phyloP scores from a whole-genome alignment of 1,139 yeast genomes.

The Candida glucosophila region DNA sequence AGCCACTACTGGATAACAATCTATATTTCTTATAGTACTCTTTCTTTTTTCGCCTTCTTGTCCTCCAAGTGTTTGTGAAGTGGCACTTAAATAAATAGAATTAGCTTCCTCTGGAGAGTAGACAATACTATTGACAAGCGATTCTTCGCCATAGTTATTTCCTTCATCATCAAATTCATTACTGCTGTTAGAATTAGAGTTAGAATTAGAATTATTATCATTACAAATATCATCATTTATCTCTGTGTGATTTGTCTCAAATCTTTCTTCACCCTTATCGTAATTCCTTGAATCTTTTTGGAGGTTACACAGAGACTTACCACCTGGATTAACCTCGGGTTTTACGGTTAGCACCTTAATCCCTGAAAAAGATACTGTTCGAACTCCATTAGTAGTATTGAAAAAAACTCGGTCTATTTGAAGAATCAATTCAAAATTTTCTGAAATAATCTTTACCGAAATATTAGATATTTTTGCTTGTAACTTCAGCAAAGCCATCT shows the following conservation, averaged over 20 bases:
- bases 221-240: slow-evolving; percentile 11
- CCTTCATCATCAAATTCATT: slow-evolving; percentile 17
- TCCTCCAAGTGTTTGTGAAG: slow-evolving; percentile 32
- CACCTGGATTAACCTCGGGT: slow-evolving; percentile 22
- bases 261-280: slow-evolving; percentile 7
- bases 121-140: slow-evolving; percentile 51
- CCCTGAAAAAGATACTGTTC: slow-evolving; percentile 33
- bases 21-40: slow-evolving; percentile 4
- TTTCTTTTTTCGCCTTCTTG: slow-evolving; percentile 4
- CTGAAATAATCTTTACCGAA: slow-evolving; percentile 42
- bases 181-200: slow-evolving; percentile 53
- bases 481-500: slow-evolving; percentile 58
- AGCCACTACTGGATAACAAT: slow-evolving; percentile 49
- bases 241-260: slow-evolving; percentile 3
- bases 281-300: slow-evolving; percentile 7
- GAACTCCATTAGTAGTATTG: slow-evolving; percentile 38
- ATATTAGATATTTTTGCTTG: slow-evolving; percentile 39
- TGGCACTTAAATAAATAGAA: slow-evolving; percentile 80
- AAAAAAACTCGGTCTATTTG: slow-evolving; percentile 32
- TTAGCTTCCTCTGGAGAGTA: slow-evolving; percentile 65
- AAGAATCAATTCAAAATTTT: slow-evolving; percentile 36
- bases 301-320: slow-evolving; percentile 10
- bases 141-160: slow-evolving; percentile 29
- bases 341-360: slow-evolving; percentile 26
- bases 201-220: slow-evolving; percentile 25